Evolutionary conservation across 192 early-diverging fungal species (phyloP).

Genomic region (Coemansia erecta): DNA sequence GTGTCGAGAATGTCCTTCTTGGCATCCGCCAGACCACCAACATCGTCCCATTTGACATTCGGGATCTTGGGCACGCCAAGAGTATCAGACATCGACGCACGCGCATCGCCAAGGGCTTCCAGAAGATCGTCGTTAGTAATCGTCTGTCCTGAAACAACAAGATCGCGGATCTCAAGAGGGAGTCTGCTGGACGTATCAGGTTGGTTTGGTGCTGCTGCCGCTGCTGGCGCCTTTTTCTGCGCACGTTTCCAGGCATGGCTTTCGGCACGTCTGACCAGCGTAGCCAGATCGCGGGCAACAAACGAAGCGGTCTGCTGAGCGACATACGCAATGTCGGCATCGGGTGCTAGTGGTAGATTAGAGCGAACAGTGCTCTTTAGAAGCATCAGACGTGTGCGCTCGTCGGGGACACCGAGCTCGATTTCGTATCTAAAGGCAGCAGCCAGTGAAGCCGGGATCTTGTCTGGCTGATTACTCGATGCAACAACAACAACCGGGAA

Average conservation of each 20-base stretch:
- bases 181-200: background rate
- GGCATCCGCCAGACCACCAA: constrained; percentile 90
- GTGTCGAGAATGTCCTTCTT: constrained; percentile 95
- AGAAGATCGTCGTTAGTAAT: constrained; percentile 81
- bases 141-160: constrained; percentile 67
- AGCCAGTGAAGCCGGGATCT: constrained; percentile 72
- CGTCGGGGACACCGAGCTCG: constrained; percentile 69
- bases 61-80: constrained; percentile 99
- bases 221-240: constrained; percentile 1
- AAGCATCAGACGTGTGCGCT: constrained; percentile 63
- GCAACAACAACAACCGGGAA: constrained; percentile 76
- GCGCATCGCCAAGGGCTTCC: constrained; percentile 72
- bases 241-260: constrained; percentile 60
- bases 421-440: constrained; percentile 80
- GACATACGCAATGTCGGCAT: constrained; percentile 70
- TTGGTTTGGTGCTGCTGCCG: background rate
- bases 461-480: constrained; percentile 75
- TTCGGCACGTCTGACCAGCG: constrained; percentile 73
- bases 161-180: constrained; percentile 42
- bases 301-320: constrained; percentile 93
- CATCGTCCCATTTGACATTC: constrained; percentile 97
- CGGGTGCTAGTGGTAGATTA: constrained; percentile 63
- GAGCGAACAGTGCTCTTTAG: constrained; percentile 56
- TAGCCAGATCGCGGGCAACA: constrained; percentile 79
- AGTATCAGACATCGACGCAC: constrained; percentile 81